Percentiles rank a stretch among this genome's conserved stretches.
These are phyloP conservation scores for Amaranthus hypochondriacus DNA, from an alignment of 148 eudicot species.

Conservation along the genomic window DNA sequence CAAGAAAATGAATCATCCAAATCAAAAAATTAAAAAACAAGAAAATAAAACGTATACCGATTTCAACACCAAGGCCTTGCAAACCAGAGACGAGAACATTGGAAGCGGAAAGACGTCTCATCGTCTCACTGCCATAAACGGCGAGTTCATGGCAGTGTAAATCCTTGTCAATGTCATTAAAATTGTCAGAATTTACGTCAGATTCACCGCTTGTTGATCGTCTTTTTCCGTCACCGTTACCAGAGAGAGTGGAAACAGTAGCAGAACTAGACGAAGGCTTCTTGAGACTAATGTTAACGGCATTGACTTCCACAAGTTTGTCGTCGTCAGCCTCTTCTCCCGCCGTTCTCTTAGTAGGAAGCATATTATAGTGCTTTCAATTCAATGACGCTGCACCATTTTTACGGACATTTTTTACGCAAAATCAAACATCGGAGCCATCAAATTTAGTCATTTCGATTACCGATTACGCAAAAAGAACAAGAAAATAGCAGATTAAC, in stretches of 20 bases:
- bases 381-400: constrained; percentile 35
- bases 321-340: constrained; percentile 45
- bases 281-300: no score
- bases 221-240: constrained; percentile 25
- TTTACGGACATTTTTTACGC: constrained; percentile 3
- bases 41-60: constrained; percentile 37
- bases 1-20: no score
- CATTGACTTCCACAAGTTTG: constrained; percentile 14
- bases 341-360: constrained; percentile 66
- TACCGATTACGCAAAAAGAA: not conserved
- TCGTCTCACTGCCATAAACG: constrained; percentile 83
- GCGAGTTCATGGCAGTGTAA: constrained; percentile 86
- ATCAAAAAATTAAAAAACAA: no score
- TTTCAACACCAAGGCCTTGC: constrained; percentile 83
- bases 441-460: not conserved
- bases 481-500: not conserved
- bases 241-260: constrained; percentile 13
- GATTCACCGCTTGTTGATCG: constrained; percentile 21
- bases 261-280: not conserved
- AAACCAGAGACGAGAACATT: constrained; percentile 68
- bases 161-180: constrained; percentile 67
- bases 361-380: constrained; percentile 61
- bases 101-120: constrained; percentile 73
- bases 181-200: constrained; percentile 14
- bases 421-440: not conserved